phyloP scores from a whole-genome alignment of 345 rosid species.

The Eucalyptus sp. region DNA sequence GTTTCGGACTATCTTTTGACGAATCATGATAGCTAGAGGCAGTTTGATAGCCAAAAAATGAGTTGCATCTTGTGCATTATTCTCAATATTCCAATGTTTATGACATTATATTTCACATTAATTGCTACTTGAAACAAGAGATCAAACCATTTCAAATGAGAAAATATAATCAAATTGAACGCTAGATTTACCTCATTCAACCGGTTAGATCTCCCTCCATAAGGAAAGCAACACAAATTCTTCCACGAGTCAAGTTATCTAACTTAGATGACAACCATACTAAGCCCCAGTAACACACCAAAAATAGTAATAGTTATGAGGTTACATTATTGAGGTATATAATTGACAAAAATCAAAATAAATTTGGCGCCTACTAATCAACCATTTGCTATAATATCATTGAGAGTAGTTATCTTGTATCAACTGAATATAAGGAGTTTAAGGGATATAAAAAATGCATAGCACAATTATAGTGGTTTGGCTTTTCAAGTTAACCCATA shows the following conservation, averaged over 20 bases:
- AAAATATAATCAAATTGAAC: no score
- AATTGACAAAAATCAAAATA: no score
- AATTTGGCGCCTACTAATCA: no score
- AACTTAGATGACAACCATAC: background rate
- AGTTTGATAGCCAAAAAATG: background rate
- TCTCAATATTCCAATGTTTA: background rate
- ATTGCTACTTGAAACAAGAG: background rate
- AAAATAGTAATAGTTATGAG: no score
- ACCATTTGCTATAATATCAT: no score
- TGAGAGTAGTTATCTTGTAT: background rate
- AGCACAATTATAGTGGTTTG: background rate
- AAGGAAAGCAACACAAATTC: background rate
- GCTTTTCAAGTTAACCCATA: background rate
- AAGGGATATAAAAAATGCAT: background rate
- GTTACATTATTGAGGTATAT: no score
- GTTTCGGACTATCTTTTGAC: background rate
- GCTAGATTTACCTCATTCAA: no score
- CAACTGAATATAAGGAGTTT: background rate
- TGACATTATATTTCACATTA: background rate
- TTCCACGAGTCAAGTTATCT: background rate
- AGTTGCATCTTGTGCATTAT: background rate
- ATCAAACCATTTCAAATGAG: no score
- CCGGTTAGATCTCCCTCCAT: background rate
- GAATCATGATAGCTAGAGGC: background rate
- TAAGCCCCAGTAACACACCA: rapidly evolving